Evolutionary conservation across 2,329 filamentous ascomycete genomes (phyloP).

Genomic region (Fusarium sp.): DNA sequence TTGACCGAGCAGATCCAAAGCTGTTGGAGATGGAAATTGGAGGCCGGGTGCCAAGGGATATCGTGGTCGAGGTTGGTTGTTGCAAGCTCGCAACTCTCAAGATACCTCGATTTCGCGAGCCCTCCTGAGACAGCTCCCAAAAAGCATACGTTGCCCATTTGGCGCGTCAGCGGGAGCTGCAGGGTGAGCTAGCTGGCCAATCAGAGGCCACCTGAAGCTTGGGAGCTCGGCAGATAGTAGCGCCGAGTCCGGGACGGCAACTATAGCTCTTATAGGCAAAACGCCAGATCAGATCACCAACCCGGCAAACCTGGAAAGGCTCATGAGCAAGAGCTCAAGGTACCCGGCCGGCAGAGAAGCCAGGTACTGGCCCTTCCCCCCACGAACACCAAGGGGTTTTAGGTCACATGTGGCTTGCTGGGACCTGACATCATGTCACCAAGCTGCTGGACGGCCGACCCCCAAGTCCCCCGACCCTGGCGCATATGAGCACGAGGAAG

Average conservation of each 20-base stretch:
- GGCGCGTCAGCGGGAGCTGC: slow-evolving; percentile 45
- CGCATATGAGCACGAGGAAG: slow-evolving; percentile 18
- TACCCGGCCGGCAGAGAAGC: slow-evolving; percentile 25
- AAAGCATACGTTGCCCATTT: slow-evolving; percentile 55
- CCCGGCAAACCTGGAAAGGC: neutral
- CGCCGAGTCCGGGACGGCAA: slow-evolving; percentile 29
- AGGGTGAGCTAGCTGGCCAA: slow-evolving; percentile 46
- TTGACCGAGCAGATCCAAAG: slow-evolving; percentile 49
- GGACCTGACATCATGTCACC: slow-evolving; percentile 47
- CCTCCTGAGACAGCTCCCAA: slow-evolving; percentile 47
- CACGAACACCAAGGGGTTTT: slow-evolving; percentile 32
- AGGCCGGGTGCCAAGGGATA: slow-evolving; percentile 25
- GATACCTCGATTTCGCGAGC: slow-evolving; percentile 39
- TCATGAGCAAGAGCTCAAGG: slow-evolving; percentile 16
- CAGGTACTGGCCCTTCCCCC: slow-evolving; percentile 31
- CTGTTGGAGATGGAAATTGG: slow-evolving; percentile 24
- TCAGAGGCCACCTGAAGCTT: slow-evolving; percentile 27
- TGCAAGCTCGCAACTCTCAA: slow-evolving; percentile 38
- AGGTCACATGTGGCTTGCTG: slow-evolving; percentile 40
- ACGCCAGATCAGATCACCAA: slow-evolving; percentile 10
- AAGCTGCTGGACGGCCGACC: slow-evolving; percentile 33
- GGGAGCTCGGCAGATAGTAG: slow-evolving; percentile 37
- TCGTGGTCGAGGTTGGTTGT: slow-evolving; percentile 25
- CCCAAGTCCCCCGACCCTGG: slow-evolving; percentile 15
- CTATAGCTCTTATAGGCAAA: slow-evolving; percentile 3